Base-by-base conservation (phyloP, 768 basidiomycete species). In the Suillus alpinus region DNA sequence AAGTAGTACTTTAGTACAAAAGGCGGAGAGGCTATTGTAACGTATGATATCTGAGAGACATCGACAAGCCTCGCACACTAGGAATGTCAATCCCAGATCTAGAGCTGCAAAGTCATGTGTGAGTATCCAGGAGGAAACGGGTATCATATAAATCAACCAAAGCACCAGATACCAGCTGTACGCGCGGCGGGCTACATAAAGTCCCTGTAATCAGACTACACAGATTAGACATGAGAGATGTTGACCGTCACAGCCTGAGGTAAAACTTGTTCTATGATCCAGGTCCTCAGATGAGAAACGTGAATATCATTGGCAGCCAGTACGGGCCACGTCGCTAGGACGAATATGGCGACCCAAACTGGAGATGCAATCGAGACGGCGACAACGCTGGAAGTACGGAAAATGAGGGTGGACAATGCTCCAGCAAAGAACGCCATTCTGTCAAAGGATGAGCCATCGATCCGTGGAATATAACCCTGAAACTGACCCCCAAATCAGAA, bases 401-500 rank as follows among this genome's bases (percentile, higher is more conserved):
- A 62, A 16, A 62, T 40, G 2, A 59, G 18, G 18, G 41, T 37
- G 9, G 43, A 61, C 13, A 62, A 26, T 10, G 61, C 58, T 32
- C 46, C 23, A 32, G 53, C 51, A 37, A 62, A 62, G 43, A 51
- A 62, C 1, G 40, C 6, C 61, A 62, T 62, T 10, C 52, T 55
- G 36, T 26, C 9, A 37, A 53, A 55, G 4, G 23, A 37, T 55
- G 36, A 55, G 36, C 14, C 16, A 26, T 5, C 9, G 4, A 8
- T 16, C 8, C 36, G 9, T 26, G 52, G 5, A 23, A 37, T 37
- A 5, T 39, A 26, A 55, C 14, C 10, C 16, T 2, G 31, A 13
- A 47, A 16, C 74, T 56, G 43, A 75, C 74, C 66, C 66, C 67
- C 70, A 75, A 65, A 75, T 69, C 40, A 73, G 62, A 16, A 73